Evolutionary conservation across 768 basidiomycete genomes (phyloP).

Genomic region (Lactarius vividus): DNA sequence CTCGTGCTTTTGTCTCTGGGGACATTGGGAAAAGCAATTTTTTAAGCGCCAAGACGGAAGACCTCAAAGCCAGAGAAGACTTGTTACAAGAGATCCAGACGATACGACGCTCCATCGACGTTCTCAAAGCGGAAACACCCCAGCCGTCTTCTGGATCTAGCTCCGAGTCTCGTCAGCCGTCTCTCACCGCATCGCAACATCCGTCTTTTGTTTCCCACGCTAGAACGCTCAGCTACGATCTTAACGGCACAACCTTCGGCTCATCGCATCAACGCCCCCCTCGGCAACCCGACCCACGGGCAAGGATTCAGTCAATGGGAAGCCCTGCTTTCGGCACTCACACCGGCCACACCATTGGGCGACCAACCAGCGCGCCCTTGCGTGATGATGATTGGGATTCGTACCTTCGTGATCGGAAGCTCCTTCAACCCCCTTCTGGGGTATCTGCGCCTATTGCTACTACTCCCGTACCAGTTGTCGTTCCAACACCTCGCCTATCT

Average conservation of each 20-base stretch:
- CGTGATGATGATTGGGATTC: conserved; percentile 81
- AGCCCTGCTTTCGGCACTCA: conserved; percentile 44
- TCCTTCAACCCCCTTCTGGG: conserved; percentile 80
- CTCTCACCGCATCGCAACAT: conserved; percentile 56
- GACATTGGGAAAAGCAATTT: conserved; percentile 35
- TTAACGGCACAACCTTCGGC: conserved; percentile 49
- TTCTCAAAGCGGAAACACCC: conserved; percentile 68
- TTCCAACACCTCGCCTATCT: conserved; percentile 45
- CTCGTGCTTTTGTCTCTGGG: conserved; percentile 57
- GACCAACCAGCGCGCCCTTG: conserved; percentile 73
- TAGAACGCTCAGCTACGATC: conserved; percentile 62
- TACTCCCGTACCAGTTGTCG: conserved; percentile 40
- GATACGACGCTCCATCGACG: conserved; percentile 76
- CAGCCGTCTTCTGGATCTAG: conserved; percentile 48
- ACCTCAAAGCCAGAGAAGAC: conserved; percentile 65
- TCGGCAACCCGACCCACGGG: conserved; percentile 64
- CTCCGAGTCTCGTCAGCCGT: conserved; percentile 52
- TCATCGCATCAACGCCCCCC: conserved; percentile 67
- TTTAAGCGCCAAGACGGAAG: conserved; percentile 40
- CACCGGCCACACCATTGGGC: conserved; percentile 54
- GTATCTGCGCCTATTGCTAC: conserved; percentile 75
- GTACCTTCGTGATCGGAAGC: conserved; percentile 80
- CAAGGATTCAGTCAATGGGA: conserved; percentile 72
- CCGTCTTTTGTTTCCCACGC: conserved; percentile 17
- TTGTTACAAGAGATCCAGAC: conserved; percentile 75